Conservation (phyloP, 305 asterid genomes). For the Nicotiana rustica region DNA sequence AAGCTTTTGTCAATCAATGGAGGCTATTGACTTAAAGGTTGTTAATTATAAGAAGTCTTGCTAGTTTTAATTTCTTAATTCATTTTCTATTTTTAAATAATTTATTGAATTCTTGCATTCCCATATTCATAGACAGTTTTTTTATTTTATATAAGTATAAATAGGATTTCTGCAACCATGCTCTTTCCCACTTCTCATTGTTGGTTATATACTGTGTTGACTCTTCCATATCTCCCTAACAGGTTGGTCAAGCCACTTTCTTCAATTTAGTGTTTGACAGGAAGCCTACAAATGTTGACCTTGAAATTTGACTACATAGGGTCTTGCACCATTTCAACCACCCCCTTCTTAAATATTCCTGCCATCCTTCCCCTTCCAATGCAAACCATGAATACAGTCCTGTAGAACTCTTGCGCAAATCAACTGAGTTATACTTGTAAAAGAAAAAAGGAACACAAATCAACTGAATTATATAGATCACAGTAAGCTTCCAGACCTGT, state of each 20-base stretch:
- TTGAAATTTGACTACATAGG: background rate
- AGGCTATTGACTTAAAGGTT: background rate
- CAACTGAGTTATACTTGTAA: background rate
- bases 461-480: background rate
- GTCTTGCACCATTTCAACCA: constrained; percentile 24
- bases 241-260: background rate
- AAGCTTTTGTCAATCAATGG: background rate
- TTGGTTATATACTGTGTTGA: background rate
- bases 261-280: background rate
- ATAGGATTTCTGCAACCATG: background rate
- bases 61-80: background rate
- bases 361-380: constrained; percentile 10
- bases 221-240: background rate
- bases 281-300: background rate
- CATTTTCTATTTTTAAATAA: background rate
- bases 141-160: no score
- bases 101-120: background rate
- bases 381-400: background rate
- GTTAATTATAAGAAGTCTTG: background rate
- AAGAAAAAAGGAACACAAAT: background rate
- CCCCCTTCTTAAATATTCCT: background rate
- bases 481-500: constrained; percentile 58
- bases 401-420: constrained; percentile 14
- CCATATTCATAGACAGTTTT: background rate
- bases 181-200: background rate